Evolutionary conservation across 768 basidiomycete genomes (phyloP), one percentile per base, ranked within the genome.

Genomic region (Gloeopeniophorella convolvens): DNA sequence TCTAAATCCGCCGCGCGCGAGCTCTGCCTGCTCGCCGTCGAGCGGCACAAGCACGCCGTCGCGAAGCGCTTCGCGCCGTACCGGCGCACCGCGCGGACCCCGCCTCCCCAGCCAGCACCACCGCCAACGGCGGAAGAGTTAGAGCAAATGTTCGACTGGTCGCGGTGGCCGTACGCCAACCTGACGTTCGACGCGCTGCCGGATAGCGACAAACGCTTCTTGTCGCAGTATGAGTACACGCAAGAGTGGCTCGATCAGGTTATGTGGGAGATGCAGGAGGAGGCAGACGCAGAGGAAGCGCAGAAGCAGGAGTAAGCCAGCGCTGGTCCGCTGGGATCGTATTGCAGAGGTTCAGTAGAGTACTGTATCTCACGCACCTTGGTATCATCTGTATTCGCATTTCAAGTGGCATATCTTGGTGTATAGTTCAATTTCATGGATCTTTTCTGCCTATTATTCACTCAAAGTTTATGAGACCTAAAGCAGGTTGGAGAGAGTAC

Each of bases 151-250:
- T 6, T 53, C 2, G 41, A 39, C n/a, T 51, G 50, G 50, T 18
- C 36, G 12, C 5, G 4, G 13, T 4, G 5, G 10, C 24, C 13
- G 11, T 41, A 21, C 6, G 7, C 23, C 28, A 12, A 3, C 20
- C 0, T 37, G 51, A 15, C 51, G 42, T 31, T 48, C 9, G 52
- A 54, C 20, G 47, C 48, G 31, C 20, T 53, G 8, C 51, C 51
- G 5, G 42, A 48, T 12, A 48, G 46, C 6, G 23, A 18, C 11
- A 21, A 15, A 8, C 4, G 35, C 9, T 13, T 11, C 1, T 28
- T 39, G 15, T 47, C 46, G 15, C 42, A 48, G 47, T 54, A 54
- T 28, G 41, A 54, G 35, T 35, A 48, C 5, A 54, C 52, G 28
- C 23, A 54, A 30, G 47, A 54, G 36, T 54, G 52, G 52, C 44